Base-by-base conservation (phyloP, 2,329 filamentous ascomycete genomes). In the Penicillium griseofulvum region DNA sequence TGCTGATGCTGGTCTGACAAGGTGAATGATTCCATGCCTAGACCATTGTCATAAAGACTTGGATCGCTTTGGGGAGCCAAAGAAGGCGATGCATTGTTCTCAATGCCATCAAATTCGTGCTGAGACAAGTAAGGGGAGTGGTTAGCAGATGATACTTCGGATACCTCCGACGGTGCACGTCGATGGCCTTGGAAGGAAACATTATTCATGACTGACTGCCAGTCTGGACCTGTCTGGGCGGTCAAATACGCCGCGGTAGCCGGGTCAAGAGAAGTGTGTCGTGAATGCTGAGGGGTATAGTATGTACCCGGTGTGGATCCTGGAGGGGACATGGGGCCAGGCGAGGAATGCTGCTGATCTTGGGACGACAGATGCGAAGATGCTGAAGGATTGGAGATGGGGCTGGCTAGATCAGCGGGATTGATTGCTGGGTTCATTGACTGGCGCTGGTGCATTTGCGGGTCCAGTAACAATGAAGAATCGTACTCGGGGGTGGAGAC, bases 91-190 rank as follows among this genome's bases (percentile, higher is more conserved):
- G 90, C 87, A 53, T 72, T 87, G 81, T 59, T 84, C 78, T 89
- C 83, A 49, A 83, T 80, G n/a, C 80, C 75, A 19, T 96, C 91
- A 67, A 96, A 84, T 66, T 97, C 92, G 57, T 88, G 82, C 63
- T 88, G 88, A 28, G 83, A 83, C 54, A 96, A 76, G 68, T 90
- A 91, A 4, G 93, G 93, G 17, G 93, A 97, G 24, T 87, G 89
- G 22, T 89, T 87, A 16, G 87, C 89, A 17, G 91, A 96, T 2
- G 84, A 96, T 6, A 96, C 87, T 63, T 97, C 93, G 3, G 91
- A 96, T 67, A 88, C 91, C 65, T 97, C 93, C n/a, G 92, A 97
- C 1, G 90, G 89, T 36, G 85, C 87, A 67, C 92, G 85, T 64
- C 91, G 84, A 70, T 97, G 93, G n/a, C 84, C 81, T 62, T 90